Base-by-base conservation (phyloP, 805 yeast genomes). In the Cyberlindnera amylophila region DNA sequence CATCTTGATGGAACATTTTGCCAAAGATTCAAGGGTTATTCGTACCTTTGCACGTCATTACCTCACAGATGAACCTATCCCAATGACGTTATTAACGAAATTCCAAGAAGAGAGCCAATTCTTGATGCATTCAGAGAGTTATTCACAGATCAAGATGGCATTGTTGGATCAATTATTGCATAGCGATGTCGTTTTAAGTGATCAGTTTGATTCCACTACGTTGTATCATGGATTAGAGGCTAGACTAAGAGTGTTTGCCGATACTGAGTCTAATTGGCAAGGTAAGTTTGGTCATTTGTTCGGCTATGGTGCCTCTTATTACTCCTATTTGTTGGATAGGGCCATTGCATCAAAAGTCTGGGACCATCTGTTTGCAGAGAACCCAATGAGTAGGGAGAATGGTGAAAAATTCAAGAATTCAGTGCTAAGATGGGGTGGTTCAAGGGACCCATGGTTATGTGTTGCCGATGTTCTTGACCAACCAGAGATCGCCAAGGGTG, bases 1-100 rank as follows among this genome's bases (percentile, higher is more conserved):
- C 12, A 91, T 93, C n/a, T 63, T 93, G 42, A 91, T 90, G 96
- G 99, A 93, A 61, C 82, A 81, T 53, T 93, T 93, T 65, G 90
- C 96, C 17, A 77, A 80, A 35, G 91, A 86, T 58, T 79, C 82
- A 9, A 68, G 89, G 33, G 96, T 93, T 0, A 64, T 93, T 33
- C 67, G 75, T 37, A 65, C 77, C 21, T 85, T 86, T 53, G 95
- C 95, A 1, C 69, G 72, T 35, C 96, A 90, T 62, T 63, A 65
- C 50, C 43, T 53, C 14, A 86, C 95, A 0, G 82, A 79, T 27
- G 77, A 77, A 48, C 75, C 75, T 3, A 66, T 86, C 23, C 78
- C 86, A 2, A 50, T 57, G 32, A 62, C 67, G 12, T 52, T 80
- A 15, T 62, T 86, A n/a, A 62, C 68, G 31, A 65, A 71, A 9